phyloP scores from a whole-genome alignment of 2,329 filamentous ascomycete species.

The Xylaria sp. region DNA sequence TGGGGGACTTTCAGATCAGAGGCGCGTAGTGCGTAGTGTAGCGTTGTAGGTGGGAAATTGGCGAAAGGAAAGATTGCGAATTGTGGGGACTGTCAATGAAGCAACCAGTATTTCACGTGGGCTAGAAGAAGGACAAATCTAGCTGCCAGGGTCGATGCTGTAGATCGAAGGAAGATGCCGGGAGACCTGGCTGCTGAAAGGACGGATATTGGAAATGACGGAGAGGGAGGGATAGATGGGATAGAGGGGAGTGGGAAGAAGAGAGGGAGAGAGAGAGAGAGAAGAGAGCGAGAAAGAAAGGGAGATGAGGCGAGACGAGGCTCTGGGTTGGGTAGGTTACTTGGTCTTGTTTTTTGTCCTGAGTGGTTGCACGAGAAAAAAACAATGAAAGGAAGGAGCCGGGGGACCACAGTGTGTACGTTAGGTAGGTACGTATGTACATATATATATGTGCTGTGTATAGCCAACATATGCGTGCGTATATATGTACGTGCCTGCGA shows the following conservation, averaged over 20 bases:
- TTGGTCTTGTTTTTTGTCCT: slow-evolving; percentile 20
- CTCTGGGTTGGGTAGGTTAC: slow-evolving; percentile 14
- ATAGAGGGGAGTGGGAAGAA: slow-evolving; percentile 5
- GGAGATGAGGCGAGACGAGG: slow-evolving; percentile 19
- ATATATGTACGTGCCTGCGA: not conserved
- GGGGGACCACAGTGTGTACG: slow-evolving; percentile 20
- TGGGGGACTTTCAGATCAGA: slow-evolving; percentile 15
- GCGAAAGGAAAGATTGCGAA: slow-evolving; percentile 10
- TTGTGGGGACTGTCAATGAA: slow-evolving; percentile 8
- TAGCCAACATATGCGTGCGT: not conserved
- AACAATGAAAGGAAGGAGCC: slow-evolving; percentile 9
- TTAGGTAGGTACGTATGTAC: not conserved
- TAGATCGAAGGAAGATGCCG: not conserved
- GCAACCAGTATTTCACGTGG: not conserved
- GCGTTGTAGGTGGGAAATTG: slow-evolving; percentile 17
- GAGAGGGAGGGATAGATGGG: not conserved
- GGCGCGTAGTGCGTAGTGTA: slow-evolving; percentile 23
- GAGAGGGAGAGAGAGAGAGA: slow-evolving; percentile 12
- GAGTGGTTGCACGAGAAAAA: slow-evolving; percentile 18
- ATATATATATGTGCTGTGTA: not conserved
- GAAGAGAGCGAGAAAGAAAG: not conserved
- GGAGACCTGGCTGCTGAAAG: not conserved
- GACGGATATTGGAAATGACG: not conserved
- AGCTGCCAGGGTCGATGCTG: slow-evolving; percentile 1
- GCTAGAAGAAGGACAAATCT: not conserved